phyloP scores from a whole-genome alignment of 345 rosid species.

The Eucalyptus fibrosa region DNA sequence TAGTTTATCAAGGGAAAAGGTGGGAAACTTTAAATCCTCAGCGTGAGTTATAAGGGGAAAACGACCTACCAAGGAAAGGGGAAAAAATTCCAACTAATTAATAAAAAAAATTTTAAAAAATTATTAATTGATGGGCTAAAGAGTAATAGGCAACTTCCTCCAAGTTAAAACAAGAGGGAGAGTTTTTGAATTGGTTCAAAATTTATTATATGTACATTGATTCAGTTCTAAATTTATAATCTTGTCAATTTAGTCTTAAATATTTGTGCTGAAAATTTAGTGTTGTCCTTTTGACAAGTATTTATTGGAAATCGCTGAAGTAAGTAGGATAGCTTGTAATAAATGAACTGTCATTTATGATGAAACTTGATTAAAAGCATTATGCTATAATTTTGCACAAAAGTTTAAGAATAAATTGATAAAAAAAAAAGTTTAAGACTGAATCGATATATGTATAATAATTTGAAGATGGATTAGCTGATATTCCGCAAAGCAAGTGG shows the following conservation, averaged over 20 bases:
- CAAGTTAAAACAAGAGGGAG: neutral
- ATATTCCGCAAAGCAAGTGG: neutral
- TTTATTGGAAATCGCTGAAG: neutral
- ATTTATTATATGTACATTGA: neutral
- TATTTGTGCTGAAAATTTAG: rapidly evolving
- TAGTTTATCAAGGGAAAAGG: too few relatives aligned
- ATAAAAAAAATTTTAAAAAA: neutral
- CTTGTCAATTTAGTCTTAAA: neutral
- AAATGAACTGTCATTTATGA: neutral
- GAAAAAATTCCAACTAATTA: neutral
- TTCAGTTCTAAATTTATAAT: neutral
- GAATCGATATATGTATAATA: neutral
- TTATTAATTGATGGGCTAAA: neutral
- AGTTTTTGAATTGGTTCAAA: neutral
- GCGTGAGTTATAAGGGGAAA: neutral
- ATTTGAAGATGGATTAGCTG: neutral
- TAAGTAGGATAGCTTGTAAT: neutral
- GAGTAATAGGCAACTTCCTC: neutral
- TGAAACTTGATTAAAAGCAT: neutral
- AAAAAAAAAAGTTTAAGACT: rapidly evolving
- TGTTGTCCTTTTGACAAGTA: neutral
- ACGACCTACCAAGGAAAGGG: neutral
- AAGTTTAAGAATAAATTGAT: neutral
- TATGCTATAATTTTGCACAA: neutral
- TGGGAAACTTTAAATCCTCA: neutral